These are phyloP conservation scores for Xylaria sp. DNA, from an alignment of 2,329 filamentous ascomycete genomes.

Conservation along the genomic window DNA sequence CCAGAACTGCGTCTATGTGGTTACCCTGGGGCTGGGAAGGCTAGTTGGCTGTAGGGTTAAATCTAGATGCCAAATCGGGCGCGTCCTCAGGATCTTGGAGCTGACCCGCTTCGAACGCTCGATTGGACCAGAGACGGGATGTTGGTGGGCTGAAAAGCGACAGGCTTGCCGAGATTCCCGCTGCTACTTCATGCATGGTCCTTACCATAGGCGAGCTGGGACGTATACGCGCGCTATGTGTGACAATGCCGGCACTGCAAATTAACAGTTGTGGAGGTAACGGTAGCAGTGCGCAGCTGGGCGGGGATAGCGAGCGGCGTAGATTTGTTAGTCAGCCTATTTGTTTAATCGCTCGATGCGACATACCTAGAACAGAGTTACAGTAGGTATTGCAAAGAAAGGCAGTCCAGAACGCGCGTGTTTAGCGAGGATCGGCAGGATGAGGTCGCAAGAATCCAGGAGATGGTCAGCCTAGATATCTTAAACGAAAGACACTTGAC, in stretches of 20 bases:
- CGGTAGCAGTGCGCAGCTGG: conserved; percentile 14
- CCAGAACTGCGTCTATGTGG: background rate
- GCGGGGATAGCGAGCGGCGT: conserved; percentile 8
- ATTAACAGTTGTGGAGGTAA: conserved; percentile 20
- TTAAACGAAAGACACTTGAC: background rate
- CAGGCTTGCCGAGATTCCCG: conserved; percentile 31
- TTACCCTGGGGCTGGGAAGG: conserved; percentile 11
- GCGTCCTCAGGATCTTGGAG: conserved; percentile 14
- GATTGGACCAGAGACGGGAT: conserved; percentile 10
- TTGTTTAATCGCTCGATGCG: conserved; percentile 10
- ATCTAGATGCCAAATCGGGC: conserved; percentile 19
- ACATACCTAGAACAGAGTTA: conserved; percentile 2
- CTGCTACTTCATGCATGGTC: conserved; percentile 35
- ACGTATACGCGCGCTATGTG: conserved; percentile 11
- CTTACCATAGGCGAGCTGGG: conserved; percentile 23
- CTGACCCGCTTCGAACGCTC: conserved; percentile 12
- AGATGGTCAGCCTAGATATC: background rate
- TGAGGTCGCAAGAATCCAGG: background rate
- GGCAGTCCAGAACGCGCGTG: background rate
- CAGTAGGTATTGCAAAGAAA: background rate
- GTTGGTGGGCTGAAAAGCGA: background rate
- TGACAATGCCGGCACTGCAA: conserved; percentile 25
- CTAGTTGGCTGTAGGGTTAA: conserved; percentile 15
- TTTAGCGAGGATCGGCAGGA: background rate
- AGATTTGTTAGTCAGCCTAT: conserved; percentile 29